These are phyloP conservation scores for Claviceps pusilla DNA, from an alignment of 2,329 filamentous ascomycete species.

Conservation along the genomic window DNA sequence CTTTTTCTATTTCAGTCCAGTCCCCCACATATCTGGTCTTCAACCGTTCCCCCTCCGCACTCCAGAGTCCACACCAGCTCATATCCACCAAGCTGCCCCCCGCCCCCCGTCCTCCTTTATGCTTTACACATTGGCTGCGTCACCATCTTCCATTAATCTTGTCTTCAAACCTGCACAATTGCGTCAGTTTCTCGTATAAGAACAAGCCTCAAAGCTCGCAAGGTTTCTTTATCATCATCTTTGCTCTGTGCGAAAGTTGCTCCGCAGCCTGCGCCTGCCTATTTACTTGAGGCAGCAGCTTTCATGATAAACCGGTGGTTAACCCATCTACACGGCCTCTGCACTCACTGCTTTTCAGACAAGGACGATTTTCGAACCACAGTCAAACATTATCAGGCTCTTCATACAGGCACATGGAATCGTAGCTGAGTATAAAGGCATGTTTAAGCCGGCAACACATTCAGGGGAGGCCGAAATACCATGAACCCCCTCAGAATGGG, in stretches of 20 bases:
- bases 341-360: neutral
- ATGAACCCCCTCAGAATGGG: constrained; percentile 29
- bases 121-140: neutral
- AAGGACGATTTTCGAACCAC: neutral
- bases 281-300: neutral
- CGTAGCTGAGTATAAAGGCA: constrained; percentile 6
- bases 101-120: neutral
- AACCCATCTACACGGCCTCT: neutral
- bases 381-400: neutral
- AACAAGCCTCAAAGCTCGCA: too few relatives aligned
- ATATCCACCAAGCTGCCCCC: neutral
- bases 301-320: neutral
- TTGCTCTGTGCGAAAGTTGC: neutral
- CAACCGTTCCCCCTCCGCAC: neutral
- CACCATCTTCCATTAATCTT: neutral
- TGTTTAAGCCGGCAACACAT: constrained; percentile 8
- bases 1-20: neutral
- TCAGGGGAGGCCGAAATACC: constrained; percentile 16
- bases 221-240: neutral
- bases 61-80: neutral
- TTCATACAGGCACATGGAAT: neutral
- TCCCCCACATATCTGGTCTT: neutral
- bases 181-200: neutral
- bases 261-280: neutral
- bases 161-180: neutral